Evolutionary conservation across 495 filamentous ascomycete species (phyloP), one percentile per base, ranked within the genome.

Genomic region (Chaetomium cochliodes): DNA sequence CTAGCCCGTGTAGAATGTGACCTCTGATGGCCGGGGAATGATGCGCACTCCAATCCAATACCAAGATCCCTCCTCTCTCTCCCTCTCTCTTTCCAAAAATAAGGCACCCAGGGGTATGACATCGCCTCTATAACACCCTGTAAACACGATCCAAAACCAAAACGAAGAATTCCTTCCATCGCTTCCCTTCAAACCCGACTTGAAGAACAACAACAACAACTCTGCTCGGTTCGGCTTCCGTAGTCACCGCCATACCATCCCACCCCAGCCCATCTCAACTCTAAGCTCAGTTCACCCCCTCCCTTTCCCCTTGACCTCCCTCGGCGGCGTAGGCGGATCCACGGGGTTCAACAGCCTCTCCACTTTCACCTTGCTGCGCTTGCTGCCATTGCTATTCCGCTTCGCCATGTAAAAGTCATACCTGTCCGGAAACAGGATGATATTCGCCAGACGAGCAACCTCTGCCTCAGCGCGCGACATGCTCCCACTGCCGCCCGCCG

Each of bases 381-480:
- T 64, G 18, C 23, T 64, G 26, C 62, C 55, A 18, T 42, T 64
- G 4, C 30, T 30, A 23, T 58, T 64, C 28, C 49, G 30, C 49
- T 65, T 65, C 2, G 63, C 53, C 79, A 80, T 81, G 67, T 80
- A 81, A 67, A 81, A 81, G 60, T 81, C 79, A 41, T 81, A 82
- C 0, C 77, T 71, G 64, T 82, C 80, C 12, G 80, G 80, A 52
- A 82, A 82, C 60, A 82, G 62, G 58, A 82, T 82, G 63, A 82
- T 81, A 56, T 82, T 82, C 0, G 80, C 79, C 41, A 82, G 65
- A 28, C 80, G 65, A 9, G 80, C 79, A 1, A 82, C 79, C 66
- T 82, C 80, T 6, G 78, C 74, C 69, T 81, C 76, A 6, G 76
- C 78, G 30, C 75, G 65, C 11, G 73, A 75, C 62, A 69, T 69